These are phyloP conservation scores for Cladosporium oxysporum DNA, from an alignment of 2,329 filamentous ascomycete genomes.

Conservation along the genomic window DNA sequence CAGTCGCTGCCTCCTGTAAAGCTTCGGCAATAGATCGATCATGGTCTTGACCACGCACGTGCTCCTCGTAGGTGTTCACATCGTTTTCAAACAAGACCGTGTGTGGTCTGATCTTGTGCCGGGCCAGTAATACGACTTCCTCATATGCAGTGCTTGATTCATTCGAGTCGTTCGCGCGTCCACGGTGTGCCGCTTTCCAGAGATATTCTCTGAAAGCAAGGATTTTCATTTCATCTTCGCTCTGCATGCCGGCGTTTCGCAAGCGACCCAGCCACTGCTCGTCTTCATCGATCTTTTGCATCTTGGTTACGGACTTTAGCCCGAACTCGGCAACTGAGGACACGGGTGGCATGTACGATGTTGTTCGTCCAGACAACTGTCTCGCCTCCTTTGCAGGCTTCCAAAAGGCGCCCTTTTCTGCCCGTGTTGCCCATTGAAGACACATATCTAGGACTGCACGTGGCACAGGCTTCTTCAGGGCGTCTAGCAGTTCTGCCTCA, in stretches of 20 bases:
- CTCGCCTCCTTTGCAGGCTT: conserved; percentile 70
- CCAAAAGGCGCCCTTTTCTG: conserved; percentile 85
- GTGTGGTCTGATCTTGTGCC: conserved; percentile 76
- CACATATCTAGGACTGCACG: conserved; percentile 82
- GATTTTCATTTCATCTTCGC: conserved; percentile 88
- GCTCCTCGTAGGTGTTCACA: conserved; percentile 51
- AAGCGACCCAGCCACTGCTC: conserved; percentile 88
- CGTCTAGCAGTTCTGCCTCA: conserved; percentile 74
- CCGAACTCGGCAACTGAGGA: conserved; percentile 60
- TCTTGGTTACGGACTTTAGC: conserved; percentile 60
- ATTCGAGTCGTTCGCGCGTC: conserved; percentile 57
- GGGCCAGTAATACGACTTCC: conserved; percentile 72
- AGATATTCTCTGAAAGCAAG: conserved; percentile 86
- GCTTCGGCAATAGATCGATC: conserved; percentile 78
- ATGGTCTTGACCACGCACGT: conserved; percentile 37
- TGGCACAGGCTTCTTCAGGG: conserved; percentile 78
- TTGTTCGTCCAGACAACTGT: conserved; percentile 57
- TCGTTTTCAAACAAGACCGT: conserved; percentile 91
- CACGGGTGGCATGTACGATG: conserved; percentile 57
- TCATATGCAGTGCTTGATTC: conserved; percentile 54
- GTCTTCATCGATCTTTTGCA: conserved; percentile 84
- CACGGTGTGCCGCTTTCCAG: conserved; percentile 77
- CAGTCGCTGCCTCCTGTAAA: conserved; percentile 69
- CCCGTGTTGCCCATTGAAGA: conserved; percentile 70
- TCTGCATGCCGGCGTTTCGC: conserved; percentile 75